Base-by-base conservation (phyloP, 1,284 basidiomycete species). In the Phenoliferia sp. region DNA sequence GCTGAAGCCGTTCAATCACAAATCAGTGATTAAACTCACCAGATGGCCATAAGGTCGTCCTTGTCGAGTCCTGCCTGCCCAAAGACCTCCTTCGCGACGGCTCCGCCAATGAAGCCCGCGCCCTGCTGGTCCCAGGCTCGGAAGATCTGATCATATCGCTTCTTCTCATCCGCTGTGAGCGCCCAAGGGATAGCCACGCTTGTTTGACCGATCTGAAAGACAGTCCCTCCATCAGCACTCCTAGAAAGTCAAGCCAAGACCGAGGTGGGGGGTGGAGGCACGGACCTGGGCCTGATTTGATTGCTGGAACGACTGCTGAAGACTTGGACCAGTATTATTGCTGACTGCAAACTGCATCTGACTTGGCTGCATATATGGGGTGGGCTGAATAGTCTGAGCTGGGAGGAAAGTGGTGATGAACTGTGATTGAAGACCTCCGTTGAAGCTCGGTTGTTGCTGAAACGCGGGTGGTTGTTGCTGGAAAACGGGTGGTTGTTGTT, bases 111-210 rank as follows among this genome's bases (percentile, higher is more conserved):
- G 80, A 95, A 99, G 2, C 92, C 92, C 0, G 89, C 88, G 29
- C 86, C 85, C 54, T 86, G 83, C 1, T 86, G 81, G 78, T 98
- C 95, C 96, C 95, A 99, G 32, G 92, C 90, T 66, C 95, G 84
- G 83, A 99, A 99, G 76, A 98, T 95, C 77, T 90, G 86, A 79
- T 98, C 93, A 77, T 99, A 99, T 75, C 89, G 90, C 83, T 97
- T 97, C 83, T 94, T 94, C 83, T 99, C 95, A 48, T 88, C 86
- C 78, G 90, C 90, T 28, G 87, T 88, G 65, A 98, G 82, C 0
- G 88, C 85, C 95, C 96, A 99, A 0, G 92, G 88, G 31, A 98
- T 84, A 75, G 87, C 88, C 29, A 90, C 90, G 19, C 87, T 83
- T 2, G 85, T 80, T 39, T 86, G 85, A 0, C 90, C 88, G 7